Conservation (phyloP, 192 early-diverging fungal species). For the Nowakowskiella sp. region DNA sequence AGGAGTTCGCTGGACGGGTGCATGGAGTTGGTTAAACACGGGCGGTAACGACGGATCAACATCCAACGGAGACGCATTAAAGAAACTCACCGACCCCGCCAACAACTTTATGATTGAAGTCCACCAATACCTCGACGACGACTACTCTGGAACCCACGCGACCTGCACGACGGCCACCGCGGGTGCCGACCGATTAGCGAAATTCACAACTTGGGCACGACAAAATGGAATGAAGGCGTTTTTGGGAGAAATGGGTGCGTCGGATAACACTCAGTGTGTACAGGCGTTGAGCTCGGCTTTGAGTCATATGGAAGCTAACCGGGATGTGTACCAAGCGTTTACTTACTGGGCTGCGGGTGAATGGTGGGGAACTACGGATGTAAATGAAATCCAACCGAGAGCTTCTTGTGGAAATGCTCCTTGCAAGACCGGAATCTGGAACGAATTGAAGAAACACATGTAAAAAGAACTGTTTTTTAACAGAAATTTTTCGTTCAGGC, state of each 20-base stretch:
- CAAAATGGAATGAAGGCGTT: conserved; percentile 16
- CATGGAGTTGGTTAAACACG: background rate
- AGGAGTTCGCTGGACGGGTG: background rate
- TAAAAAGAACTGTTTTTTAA: no score
- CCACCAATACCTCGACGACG: conserved; percentile 27
- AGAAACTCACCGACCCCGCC: no score
- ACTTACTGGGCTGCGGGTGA: background rate
- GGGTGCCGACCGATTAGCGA: no score
- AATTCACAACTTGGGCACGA: conserved; percentile 15
- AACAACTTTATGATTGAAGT: conserved; percentile 25
- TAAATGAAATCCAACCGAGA: background rate
- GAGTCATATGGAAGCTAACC: background rate
- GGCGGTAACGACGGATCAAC: no score
- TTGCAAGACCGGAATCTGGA: background rate
- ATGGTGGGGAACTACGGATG: background rate
- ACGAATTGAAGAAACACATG: background rate
- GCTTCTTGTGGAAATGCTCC: background rate
- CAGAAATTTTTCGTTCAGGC: no score
- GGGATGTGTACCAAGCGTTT: background rate
- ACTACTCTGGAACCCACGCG: conserved; percentile 4
- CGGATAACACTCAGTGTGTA: conserved; percentile 7
- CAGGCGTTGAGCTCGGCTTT: background rate
- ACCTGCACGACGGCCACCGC: conserved; percentile 12
- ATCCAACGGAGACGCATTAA: no score
- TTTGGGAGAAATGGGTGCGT: conserved; percentile 20